Conservation (phyloP, 148 eudicot genomes). For the Vaccinium myrtillus region DNA sequence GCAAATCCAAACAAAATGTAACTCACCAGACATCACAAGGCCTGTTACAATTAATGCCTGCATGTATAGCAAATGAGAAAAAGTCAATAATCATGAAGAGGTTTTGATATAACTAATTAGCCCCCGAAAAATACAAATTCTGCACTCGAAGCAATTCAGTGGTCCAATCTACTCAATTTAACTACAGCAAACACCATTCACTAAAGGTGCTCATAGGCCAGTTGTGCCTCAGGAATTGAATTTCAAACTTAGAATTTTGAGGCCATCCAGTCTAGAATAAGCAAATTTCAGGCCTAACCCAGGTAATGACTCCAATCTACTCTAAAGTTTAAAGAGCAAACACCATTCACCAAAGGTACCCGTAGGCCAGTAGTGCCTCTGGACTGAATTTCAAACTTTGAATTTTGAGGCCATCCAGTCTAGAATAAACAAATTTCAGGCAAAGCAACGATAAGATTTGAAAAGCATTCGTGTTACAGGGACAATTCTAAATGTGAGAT, state of each 20-base stretch:
- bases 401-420: neutral
- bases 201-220: neutral
- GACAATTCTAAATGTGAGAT: neutral
- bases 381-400: neutral
- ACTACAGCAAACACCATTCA: neutral
- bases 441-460: neutral
- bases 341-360: slow-evolving; percentile 2
- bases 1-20: neutral
- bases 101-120: slow-evolving; percentile 3
- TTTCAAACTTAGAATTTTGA: neutral
- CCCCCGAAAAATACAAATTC: neutral
- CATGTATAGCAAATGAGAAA: slow-evolving; percentile 24
- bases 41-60: slow-evolving; percentile 67
- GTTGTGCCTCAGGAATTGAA: neutral
- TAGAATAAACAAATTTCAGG: neutral
- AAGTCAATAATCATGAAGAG: slow-evolving; percentile 23
- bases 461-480: neutral
- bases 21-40: slow-evolving; percentile 75
- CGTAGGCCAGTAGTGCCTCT: neutral
- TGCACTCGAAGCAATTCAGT: neutral
- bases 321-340: too few species aligned
- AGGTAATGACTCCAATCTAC: too few species aligned
- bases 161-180: neutral
- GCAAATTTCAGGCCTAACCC: slow-evolving; percentile 2
- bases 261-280: neutral